Percentiles rank a stretch among this genome's conserved stretches.
Conservation (phyloP, 192 early-diverging fungal genomes). For the Umbelopsis isabellina region DNA sequence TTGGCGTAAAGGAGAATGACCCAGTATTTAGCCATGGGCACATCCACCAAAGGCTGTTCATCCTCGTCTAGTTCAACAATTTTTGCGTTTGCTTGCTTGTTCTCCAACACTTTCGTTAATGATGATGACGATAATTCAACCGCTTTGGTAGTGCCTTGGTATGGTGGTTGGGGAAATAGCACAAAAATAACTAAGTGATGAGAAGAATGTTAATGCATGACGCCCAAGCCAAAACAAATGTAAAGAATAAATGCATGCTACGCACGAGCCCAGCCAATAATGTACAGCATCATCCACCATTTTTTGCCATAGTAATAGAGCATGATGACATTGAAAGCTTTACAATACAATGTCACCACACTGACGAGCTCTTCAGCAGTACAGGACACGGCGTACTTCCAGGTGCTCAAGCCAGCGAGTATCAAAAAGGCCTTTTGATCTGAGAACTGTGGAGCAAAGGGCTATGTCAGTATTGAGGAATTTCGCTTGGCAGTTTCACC, state of each 20-base stretch:
- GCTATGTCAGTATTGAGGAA: background rate
- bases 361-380: constrained; percentile 53
- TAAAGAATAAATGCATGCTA: background rate
- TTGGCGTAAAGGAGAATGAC: constrained; percentile 53
- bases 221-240: background rate
- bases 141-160: constrained; percentile 54
- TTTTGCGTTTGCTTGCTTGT: constrained; percentile 31
- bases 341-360: constrained; percentile 49
- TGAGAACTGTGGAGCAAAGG: constrained; percentile 8
- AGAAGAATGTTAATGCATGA: background rate
- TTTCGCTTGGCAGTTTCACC: background rate
- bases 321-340: constrained; percentile 44
- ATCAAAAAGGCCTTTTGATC: constrained; percentile 26
- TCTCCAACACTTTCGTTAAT: constrained; percentile 26
- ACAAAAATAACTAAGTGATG: constrained; percentile 21
- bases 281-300: constrained; percentile 42
- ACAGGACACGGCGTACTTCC: constrained; percentile 42
- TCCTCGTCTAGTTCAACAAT: constrained; percentile 41
- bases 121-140: constrained; percentile 36
- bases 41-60: constrained; percentile 11
- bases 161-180: constrained; percentile 55
- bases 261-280: constrained; percentile 46
- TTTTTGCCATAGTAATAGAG: constrained; percentile 43
- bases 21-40: constrained; percentile 51
- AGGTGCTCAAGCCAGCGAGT: constrained; percentile 20